Conservation (phyloP, 177 flowering plant genomes). For the Vitis hybrid region DNA sequence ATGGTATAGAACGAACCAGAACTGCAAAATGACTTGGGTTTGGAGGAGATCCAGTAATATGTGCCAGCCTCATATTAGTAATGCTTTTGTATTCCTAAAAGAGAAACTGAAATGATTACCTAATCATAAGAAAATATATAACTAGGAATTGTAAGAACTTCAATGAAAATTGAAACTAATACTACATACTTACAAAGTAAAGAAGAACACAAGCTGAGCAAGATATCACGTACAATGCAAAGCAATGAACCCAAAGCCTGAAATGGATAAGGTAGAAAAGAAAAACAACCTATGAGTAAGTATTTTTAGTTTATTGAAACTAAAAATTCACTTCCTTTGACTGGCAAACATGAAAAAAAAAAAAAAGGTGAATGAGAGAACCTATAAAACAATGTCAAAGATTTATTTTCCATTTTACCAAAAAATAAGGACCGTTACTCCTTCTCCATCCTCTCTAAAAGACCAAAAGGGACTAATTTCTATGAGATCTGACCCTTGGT, state of each 20-base stretch:
- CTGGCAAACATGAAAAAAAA: too few species aligned
- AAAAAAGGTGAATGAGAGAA: not conserved
- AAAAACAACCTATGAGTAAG: slow-evolving; percentile 4
- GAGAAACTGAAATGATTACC: not conserved
- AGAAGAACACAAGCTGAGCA: slow-evolving; percentile 80
- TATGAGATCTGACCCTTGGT: not conserved
- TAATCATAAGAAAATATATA: slow-evolving; percentile 1
- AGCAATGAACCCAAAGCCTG: slow-evolving; percentile 97
- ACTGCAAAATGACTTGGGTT: slow-evolving; percentile 82
- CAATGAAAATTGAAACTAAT: not conserved
- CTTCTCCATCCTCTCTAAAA: not conserved
- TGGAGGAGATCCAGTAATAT: slow-evolving; percentile 51
- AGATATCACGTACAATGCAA: slow-evolving; percentile 73
- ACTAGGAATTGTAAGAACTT: not conserved
- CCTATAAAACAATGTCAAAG: not conserved
- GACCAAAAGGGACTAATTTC: not conserved
- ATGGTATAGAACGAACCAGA: slow-evolving; percentile 87
- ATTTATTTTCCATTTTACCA: not conserved
- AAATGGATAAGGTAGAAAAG: slow-evolving; percentile 3
- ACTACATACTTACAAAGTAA: slow-evolving; percentile 71
- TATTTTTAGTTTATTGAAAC: not conserved
- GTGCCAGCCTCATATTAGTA: slow-evolving; percentile 60
- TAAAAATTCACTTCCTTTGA: not conserved
- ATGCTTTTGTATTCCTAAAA: slow-evolving; percentile 79
- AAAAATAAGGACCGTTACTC: not conserved